Evolutionary conservation across 1,284 basidiomycete genomes (phyloP), one percentile per base, ranked within the genome.

Genomic region (Papiliotrema fonsecae): DNA sequence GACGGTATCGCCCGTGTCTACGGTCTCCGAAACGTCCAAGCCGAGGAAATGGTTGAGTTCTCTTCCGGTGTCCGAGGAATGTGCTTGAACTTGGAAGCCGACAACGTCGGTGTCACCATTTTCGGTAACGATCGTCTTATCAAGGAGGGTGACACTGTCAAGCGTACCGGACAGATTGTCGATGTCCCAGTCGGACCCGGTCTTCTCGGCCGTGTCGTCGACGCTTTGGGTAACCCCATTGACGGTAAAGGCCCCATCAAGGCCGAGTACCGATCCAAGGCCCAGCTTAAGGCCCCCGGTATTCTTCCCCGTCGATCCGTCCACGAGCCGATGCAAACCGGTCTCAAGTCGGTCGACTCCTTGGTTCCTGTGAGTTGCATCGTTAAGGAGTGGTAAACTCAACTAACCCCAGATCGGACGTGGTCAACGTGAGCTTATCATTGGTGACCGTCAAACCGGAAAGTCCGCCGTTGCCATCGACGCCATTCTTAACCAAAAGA

Each of bases 31-130:
- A 80, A 81, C 70, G 93, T 97, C 73, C 92, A 96, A 80, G 74
- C 75, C 72, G 94, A 98, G 80, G 94, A 98, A 85, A 97, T 98
- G 94, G 94, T 98, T 82, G 94, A 98, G 82, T 98, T 98, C 84
- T 90, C 93, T 52, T 97, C 94, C 51, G 94, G 94, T 80, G 85
- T 98, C 72, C 88, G 89, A 73, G 90, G 89, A 79, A 96, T 97
- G 92, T 93, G 89, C 78, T 80, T 98, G 76, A 98, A 98, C 87
- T 87, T 98, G 84, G 94, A 98, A 80, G 90, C 93, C 78, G 94
- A 97, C 87, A 94, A 97, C 73, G 93, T 97, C 80, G 94, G 94
- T 92, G 90, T 98, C 72, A 92, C 94, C 80, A 93, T 97, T 80
- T 97, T 98, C 81, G 94, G 94, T 88, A 94, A 91, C 78, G 94